A percentile compares a stretch with the other conserved stretches of the same genome.
These are phyloP conservation scores for Hypsizygus ulmarius DNA, from an alignment of 1,284 basidiomycete genomes.

Conservation along the genomic window DNA sequence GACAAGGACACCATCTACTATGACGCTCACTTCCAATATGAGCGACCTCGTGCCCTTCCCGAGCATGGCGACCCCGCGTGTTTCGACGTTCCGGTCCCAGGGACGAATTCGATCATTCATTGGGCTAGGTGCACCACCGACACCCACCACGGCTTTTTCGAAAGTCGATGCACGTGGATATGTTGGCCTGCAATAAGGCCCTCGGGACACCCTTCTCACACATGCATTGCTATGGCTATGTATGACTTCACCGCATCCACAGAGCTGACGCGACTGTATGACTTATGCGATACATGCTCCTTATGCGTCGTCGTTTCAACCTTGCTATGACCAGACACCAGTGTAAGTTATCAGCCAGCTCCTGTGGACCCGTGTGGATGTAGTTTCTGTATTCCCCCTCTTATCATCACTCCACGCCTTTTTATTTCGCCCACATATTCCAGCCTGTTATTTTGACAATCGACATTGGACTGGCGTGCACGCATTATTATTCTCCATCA, in stretches of 20 bases:
- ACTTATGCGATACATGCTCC: conserved; percentile 6
- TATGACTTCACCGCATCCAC: background rate
- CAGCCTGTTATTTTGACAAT: conserved; percentile 17
- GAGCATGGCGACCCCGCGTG: conserved; percentile 61
- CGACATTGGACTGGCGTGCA: conserved; percentile 15
- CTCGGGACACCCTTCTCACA: background rate
- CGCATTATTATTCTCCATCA: conserved; percentile 2
- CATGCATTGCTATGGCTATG: conserved; percentile 6
- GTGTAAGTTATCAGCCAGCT: conserved; percentile 16
- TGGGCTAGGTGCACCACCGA: conserved; percentile 60
- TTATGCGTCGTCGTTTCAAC: conserved; percentile 4
- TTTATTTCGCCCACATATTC: conserved; percentile 12
- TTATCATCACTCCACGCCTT: conserved; percentile 11
- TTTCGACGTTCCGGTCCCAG: conserved; percentile 65
- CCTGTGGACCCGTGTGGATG: conserved; percentile 11
- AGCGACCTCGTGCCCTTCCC: conserved; percentile 56
- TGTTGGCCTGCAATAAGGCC: conserved; percentile 48
- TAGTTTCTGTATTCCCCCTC: conserved; percentile 7
- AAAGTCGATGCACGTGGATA: conserved; percentile 78
- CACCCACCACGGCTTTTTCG: conserved; percentile 79
- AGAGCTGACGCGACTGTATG: background rate
- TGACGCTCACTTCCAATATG: conserved; percentile 65
- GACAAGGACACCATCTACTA: conserved; percentile 67
- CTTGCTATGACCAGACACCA: conserved; percentile 5
- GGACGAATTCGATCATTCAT: conserved; percentile 71